Evolutionary conservation across 2,329 filamentous ascomycete genomes (phyloP).

Genomic region (Colletotrichum endophyticum): DNA sequence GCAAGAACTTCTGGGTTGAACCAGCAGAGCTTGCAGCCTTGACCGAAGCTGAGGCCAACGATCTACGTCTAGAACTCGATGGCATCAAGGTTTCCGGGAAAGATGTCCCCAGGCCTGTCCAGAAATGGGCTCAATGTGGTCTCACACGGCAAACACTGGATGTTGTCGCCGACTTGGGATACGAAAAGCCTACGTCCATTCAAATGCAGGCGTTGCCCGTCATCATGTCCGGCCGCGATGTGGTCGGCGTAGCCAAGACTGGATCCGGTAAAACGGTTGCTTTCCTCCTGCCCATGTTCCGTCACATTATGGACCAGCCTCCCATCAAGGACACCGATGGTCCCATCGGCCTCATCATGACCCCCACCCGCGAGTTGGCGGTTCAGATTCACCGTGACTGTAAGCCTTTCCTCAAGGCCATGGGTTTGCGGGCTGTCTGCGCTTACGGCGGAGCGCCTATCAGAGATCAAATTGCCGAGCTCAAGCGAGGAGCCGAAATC

Average conservation of each 20-base stretch:
- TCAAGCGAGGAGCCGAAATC: slow-evolving; percentile 94
- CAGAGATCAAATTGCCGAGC: slow-evolving; percentile 94
- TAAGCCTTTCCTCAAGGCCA: slow-evolving; percentile 89
- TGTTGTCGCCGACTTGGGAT: slow-evolving; percentile 81
- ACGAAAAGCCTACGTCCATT: slow-evolving; percentile 89
- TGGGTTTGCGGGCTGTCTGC: slow-evolving; percentile 85
- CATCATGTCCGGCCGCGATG: slow-evolving; percentile 94
- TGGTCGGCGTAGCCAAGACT: slow-evolving; percentile 96
- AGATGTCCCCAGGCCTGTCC: slow-evolving; percentile 89
- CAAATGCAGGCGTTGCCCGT: slow-evolving; percentile 94
- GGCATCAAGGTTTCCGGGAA: slow-evolving; percentile 93
- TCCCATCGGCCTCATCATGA: slow-evolving; percentile 87
- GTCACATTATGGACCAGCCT: slow-evolving; percentile 94
- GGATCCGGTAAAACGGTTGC: slow-evolving; percentile 97
- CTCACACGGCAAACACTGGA: slow-evolving; percentile 86
- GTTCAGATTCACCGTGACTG: slow-evolving; percentile 94
- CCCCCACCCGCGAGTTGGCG: slow-evolving; percentile 91
- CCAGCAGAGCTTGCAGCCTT: slow-evolving; percentile 83
- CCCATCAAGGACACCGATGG: slow-evolving; percentile 84
- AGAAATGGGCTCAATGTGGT: slow-evolving; percentile 96
- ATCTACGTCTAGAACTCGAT: slow-evolving; percentile 85
- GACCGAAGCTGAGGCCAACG: slow-evolving; percentile 82
- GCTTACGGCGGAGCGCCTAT: slow-evolving; percentile 96
- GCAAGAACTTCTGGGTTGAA: slow-evolving; percentile 95
- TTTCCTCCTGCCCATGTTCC: slow-evolving; percentile 95